Base-by-base conservation (phyloP, 1,139 yeast species). In the Suhomyces coccinellae region DNA sequence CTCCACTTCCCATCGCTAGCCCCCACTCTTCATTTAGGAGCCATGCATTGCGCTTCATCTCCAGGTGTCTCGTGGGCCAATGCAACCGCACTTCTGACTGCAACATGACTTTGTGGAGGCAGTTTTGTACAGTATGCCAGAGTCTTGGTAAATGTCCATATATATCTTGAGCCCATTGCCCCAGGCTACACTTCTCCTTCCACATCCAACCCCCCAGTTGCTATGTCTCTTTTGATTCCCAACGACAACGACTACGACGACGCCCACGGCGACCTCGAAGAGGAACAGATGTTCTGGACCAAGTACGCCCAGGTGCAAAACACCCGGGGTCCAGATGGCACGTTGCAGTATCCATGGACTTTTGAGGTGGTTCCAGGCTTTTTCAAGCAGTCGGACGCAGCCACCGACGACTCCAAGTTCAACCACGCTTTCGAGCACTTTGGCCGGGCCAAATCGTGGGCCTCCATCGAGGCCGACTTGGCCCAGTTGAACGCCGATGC, bases 361-460 rank as follows among this genome's bases (percentile, higher is more conserved):
- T 73, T 69, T 44, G 71, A 68, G 41, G 60, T 66, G 9, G 75
- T 73, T 3, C 71, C 70, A 0, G 63, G 61, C 4, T 53, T 59
- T 33, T 73, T 73, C 61, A 63, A 63, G 53, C 79, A 74, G 52
- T 66, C 75, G 29, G 56, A 57, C 29, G 45, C 52, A 0, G 64
- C 57, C 1, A 72, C 77, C 1, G 75, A 73, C 51, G 75, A 68
- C 37, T 52, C 58, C 24, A 53, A 52, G 12, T 73, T 73, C 52
- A 63, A 73, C 54, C 71, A 71, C 50, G 59, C 71, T 17, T 52
- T 58, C 14, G 72, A 72, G 46, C 62, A 71, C 46, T 71, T 73
- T 46, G 79, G 79, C 4, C 52, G 62, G 10, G 50, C 61, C 27
- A 56, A 59, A 36, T 47, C 63, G 5, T 74, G 79, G 79, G 50